phyloP scores from a whole-genome alignment of 192 early-diverging fungal genomes.

The Spizellomyces punctatus region DNA sequence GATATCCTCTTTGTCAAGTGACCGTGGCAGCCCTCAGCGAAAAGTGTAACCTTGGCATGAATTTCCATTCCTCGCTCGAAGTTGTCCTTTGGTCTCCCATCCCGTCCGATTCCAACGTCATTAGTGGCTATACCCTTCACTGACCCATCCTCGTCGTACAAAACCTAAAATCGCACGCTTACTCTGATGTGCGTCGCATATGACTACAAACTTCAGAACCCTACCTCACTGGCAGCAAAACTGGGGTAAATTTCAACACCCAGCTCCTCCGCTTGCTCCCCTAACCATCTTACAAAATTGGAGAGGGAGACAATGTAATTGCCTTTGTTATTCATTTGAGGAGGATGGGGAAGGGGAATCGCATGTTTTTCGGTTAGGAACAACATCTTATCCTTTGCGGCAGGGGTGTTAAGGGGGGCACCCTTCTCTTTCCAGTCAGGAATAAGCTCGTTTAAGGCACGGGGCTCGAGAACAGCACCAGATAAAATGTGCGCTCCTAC shows the following conservation, averaged over 20 bases:
- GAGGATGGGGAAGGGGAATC: slow-evolving; percentile 86
- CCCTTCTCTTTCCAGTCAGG: slow-evolving; percentile 97
- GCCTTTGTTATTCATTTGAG: slow-evolving; percentile 94
- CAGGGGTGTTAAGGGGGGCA: slow-evolving; percentile 89
- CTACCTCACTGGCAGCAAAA: slow-evolving; percentile 82
- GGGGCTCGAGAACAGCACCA: slow-evolving; percentile 92
- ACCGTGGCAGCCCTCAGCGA: slow-evolving; percentile 98
- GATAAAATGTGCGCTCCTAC: slow-evolving; percentile 94
- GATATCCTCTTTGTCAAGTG: slow-evolving; percentile 90
- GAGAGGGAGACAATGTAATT: slow-evolving; percentile 97
- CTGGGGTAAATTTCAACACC: slow-evolving; percentile 94
- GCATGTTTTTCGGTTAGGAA: slow-evolving; percentile 76
- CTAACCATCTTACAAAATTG: slow-evolving; percentile 94
- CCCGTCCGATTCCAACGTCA: slow-evolving; percentile 91
- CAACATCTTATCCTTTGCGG: slow-evolving; percentile 79
- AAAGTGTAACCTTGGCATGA: slow-evolving; percentile 89
- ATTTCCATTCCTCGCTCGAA: slow-evolving; percentile 96
- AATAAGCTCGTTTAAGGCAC: slow-evolving; percentile 91
- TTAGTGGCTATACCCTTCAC: slow-evolving; percentile 92
- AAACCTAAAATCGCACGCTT: slow-evolving; percentile 42
- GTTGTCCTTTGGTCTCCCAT: slow-evolving; percentile 84
- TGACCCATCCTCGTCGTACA: slow-evolving; percentile 90
- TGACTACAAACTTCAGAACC: slow-evolving; percentile 30
- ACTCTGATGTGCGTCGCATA: not conserved
- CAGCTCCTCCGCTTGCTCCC: slow-evolving; percentile 93